Evolutionary conservation across 1,139 yeast species (phyloP).

Genomic region (Taphrina deformans): DNA sequence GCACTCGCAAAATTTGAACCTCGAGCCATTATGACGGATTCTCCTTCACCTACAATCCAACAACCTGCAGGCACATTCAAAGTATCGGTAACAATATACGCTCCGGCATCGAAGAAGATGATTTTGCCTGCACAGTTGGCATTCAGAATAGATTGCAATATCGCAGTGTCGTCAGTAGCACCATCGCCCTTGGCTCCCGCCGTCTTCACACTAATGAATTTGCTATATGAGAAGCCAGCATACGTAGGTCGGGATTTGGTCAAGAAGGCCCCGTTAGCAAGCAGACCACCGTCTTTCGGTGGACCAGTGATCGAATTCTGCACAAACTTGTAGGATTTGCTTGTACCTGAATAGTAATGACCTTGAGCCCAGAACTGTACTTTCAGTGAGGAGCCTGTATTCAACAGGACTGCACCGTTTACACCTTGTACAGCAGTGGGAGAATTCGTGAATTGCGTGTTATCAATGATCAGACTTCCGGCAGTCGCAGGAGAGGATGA

Average conservation of each 20-base stretch:
- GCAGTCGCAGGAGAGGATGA: constrained; percentile 12
- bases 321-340: neutral
- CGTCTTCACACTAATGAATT: constrained; percentile 33
- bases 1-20: constrained; percentile 32
- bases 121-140: constrained; percentile 28
- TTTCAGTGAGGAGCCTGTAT: constrained; percentile 6
- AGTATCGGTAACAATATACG: constrained; percentile 34
- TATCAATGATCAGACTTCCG: constrained; percentile 16
- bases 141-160: constrained; percentile 30
- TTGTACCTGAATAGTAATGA: constrained; percentile 4
- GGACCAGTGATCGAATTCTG: constrained; percentile 11
- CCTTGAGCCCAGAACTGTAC: constrained; percentile 15
- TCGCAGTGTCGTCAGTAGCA: constrained; percentile 35
- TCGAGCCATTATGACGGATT: constrained; percentile 33
- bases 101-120: constrained; percentile 36
- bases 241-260: constrained; percentile 32
- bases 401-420: constrained; percentile 1
- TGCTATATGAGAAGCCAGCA: constrained; percentile 13
- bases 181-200: constrained; percentile 36
- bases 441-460: constrained; percentile 15
- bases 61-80: constrained; percentile 34
- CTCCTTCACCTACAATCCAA: constrained; percentile 36
- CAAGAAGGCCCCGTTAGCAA: constrained; percentile 11
- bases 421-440: constrained; percentile 8
- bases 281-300: constrained; percentile 13